Conservation (phyloP, 2,329 filamentous ascomycete species). For the Aspergillus tamarii region DNA sequence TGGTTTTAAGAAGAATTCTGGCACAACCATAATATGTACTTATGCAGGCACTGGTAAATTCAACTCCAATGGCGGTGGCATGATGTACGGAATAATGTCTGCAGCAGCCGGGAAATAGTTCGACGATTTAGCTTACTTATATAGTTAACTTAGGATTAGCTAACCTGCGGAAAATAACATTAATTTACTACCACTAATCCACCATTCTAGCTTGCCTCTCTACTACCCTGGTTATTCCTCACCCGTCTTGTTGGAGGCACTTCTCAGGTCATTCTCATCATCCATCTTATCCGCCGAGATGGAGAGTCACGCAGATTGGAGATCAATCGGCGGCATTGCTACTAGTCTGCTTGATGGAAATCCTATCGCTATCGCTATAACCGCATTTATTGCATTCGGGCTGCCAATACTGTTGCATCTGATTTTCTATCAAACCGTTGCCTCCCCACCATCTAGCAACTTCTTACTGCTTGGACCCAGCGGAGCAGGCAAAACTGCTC, state of each 20-base stretch:
- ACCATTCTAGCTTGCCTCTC: not conserved
- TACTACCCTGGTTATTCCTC: not conserved
- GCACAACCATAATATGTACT: not conserved
- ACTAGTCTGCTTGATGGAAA: conserved; percentile 49
- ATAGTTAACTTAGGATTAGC: not conserved
- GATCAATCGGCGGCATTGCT: conserved; percentile 39
- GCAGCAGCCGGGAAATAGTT: not conserved
- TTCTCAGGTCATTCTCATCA: not conserved
- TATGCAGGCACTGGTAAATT: not conserved
- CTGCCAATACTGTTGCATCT: conserved; percentile 78
- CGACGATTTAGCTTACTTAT: not conserved
- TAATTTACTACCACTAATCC: not conserved
- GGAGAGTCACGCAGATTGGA: conserved; percentile 40
- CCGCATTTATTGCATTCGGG: conserved; percentile 70
- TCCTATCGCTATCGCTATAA: conserved; percentile 61
- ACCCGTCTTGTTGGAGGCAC: not conserved
- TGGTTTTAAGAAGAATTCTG: no score
- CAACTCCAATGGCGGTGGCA: not conserved
- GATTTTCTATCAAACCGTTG: conserved; percentile 68
- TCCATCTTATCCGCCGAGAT: conserved; percentile 22
- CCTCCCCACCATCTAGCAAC: conserved; percentile 67
- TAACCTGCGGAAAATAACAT: not conserved
- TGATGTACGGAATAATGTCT: not conserved
- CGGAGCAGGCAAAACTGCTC: conserved; percentile 82
- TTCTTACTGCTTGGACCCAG: conserved; percentile 80